Base-by-base conservation (phyloP, 345 rosid species). In the Turnera subulata region DNA sequence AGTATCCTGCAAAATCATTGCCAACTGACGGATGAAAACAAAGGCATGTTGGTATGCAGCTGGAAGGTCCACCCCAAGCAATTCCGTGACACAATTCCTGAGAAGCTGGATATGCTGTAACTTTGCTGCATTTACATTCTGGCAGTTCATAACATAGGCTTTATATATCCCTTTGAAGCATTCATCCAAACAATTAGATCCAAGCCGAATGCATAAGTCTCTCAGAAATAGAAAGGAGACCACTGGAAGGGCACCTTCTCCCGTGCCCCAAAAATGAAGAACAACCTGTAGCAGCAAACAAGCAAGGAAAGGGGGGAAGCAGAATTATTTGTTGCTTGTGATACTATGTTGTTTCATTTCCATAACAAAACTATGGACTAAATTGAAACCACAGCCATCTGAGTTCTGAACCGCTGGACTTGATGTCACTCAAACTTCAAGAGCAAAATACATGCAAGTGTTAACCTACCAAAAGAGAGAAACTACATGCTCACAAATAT, bases 231-330 rank as follows among this genome's bases (percentile, higher is more conserved):
- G 78, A 62, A 90, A 78, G 39, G 97, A 81, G 47, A 89, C 90
- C 69, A 87, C 81, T 47, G 99, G 81, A 37, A 93, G 89, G 16
- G 90, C 70, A 56, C 88, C 92, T 66, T 82, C 83, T 56, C 96
- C 96, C 1, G 99, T 85, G 46, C 99, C 96, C 99, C 97, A 93
- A 73, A 89, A 93, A 69, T 89, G 99, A 77, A 93, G 89, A 38
- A 76, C 79, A 46, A 78, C 91, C 97, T 93, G 81, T 29, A 62
- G 32, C 22, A 48, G 37, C 53, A 37, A 45, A 53, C 6, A n/a
- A 17, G 46, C 26, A 48, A 53, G 18, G 35, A 55, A 55, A 6
- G n/a, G n/a, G n/a, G n/a, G n/a, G n/a, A n/a, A n/a, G n/a, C n/a
- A n/a, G 22, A 40, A 6, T 49, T 2, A 56, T 33, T 11, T 39